Evolutionary conservation across 2,329 filamentous ascomycete species (phyloP).

Genomic region (Sporothrix brasiliensis): DNA sequence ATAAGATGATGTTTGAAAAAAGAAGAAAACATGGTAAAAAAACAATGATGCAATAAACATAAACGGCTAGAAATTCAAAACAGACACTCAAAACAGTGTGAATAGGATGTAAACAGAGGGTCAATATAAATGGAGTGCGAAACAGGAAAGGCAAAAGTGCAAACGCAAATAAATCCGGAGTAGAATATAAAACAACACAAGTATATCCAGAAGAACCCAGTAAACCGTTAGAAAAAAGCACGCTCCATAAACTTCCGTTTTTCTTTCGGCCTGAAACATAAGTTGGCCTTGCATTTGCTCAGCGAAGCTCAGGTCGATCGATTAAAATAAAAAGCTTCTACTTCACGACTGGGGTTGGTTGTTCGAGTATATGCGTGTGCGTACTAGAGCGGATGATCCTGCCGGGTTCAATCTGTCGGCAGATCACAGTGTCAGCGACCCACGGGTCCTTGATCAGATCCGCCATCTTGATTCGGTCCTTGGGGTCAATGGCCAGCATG

Average conservation of each 20-base stretch:
- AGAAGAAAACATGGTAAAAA: background rate
- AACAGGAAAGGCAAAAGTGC: background rate
- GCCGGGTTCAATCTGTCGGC: constrained; percentile 73
- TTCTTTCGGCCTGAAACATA: background rate
- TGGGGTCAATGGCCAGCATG: constrained; percentile 90
- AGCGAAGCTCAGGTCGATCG: background rate
- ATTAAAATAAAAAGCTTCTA: constrained; percentile 19
- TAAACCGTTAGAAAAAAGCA: constrained; percentile 5
- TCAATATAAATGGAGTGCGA: background rate
- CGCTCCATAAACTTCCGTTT: background rate
- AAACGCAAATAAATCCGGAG: background rate
- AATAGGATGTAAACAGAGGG: background rate
- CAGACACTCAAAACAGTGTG: background rate
- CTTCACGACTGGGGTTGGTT: constrained; percentile 52
- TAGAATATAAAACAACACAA: background rate
- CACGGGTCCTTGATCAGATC: constrained; percentile 88
- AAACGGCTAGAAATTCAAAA: background rate
- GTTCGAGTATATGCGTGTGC: constrained; percentile 84
- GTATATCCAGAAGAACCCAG: background rate
- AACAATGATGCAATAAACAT: background rate
- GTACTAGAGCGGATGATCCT: constrained; percentile 71
- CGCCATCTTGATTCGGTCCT: constrained; percentile 77
- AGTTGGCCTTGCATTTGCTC: background rate
- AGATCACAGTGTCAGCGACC: constrained; percentile 84
- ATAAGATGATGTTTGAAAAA: constrained; percentile 13